Percentiles rank a stretch among this genome's conserved stretches.
phyloP scores from a whole-genome alignment of 2,329 filamentous ascomycete species.

The Monosporascus sp. region DNA sequence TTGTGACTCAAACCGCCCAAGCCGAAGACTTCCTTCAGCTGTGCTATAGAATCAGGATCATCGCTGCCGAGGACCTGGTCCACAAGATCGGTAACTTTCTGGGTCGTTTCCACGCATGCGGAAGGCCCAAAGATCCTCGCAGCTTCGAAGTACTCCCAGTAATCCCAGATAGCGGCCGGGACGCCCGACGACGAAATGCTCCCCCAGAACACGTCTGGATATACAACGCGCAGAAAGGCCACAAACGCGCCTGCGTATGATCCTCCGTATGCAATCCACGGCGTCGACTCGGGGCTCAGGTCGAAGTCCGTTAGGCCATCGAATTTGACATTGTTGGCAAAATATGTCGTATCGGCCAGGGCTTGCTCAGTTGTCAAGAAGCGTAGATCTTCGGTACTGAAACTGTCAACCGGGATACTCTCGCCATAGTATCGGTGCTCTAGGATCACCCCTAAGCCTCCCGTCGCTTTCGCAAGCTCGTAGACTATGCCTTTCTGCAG shows the following conservation, averaged over 20 bases:
- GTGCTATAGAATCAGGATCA: constrained; percentile 34
- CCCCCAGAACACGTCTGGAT: constrained; percentile 74
- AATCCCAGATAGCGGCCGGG: constrained; percentile 71
- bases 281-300: constrained; percentile 57
- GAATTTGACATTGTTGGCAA: constrained; percentile 68
- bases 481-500: constrained; percentile 73
- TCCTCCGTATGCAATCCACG: constrained; percentile 77
- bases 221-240: constrained; percentile 68
- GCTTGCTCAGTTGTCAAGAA: constrained; percentile 83
- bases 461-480: constrained; percentile 63
- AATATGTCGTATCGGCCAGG: constrained; percentile 75
- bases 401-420: constrained; percentile 62
- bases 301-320: constrained; percentile 62
- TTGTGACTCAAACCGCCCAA: constrained; percentile 37
- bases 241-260: constrained; percentile 79
- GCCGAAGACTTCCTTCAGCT: constrained; percentile 40
- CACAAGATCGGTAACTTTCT: constrained; percentile 47
- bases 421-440: constrained; percentile 85
- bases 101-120: constrained; percentile 59
- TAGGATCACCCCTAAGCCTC: constrained; percentile 72
- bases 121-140: constrained; percentile 43
- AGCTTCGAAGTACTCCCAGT: constrained; percentile 58
- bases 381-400: constrained; percentile 64
- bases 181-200: constrained; percentile 78
- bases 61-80: constrained; percentile 42